Evolutionary conservation across 192 early-diverging fungal genomes (phyloP).

Genomic region (Diversispora epigaea): DNA sequence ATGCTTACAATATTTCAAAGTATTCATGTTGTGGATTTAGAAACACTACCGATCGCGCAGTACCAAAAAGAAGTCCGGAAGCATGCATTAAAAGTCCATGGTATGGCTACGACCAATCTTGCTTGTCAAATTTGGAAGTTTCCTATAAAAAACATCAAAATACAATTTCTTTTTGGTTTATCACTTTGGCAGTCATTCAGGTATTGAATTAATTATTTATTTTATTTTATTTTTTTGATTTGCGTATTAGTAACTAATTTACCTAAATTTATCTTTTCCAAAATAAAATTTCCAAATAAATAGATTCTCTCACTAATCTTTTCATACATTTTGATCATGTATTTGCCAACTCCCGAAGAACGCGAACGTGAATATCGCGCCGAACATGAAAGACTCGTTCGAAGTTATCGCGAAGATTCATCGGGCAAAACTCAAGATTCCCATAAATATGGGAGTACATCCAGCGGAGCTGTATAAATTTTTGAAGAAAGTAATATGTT

Average conservation of each 20-base stretch:
- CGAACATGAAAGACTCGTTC: slow-evolving; percentile 14
- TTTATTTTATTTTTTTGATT: not conserved
- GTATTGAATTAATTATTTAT: not conserved
- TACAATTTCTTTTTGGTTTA: not conserved
- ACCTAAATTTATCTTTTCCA: too few relatives aligned
- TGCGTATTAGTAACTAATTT: not conserved
- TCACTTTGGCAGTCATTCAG: slow-evolving; percentile 9
- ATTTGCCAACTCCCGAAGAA: not conserved
- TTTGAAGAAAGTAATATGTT: too few relatives aligned
- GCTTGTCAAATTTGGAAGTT: slow-evolving; percentile 8
- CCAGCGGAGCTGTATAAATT: too few relatives aligned
- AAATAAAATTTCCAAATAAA: not conserved
- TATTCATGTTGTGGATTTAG: slow-evolving; percentile 53
- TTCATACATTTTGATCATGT: not conserved
- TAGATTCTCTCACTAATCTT: not conserved
- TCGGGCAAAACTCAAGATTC: too few relatives aligned
- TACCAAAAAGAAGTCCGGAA: slow-evolving; percentile 30
- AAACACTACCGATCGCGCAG: slow-evolving; percentile 38
- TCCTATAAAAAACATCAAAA: slow-evolving; percentile 26
- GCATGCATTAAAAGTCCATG: slow-evolving; percentile 30
- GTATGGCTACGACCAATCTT: slow-evolving; percentile 30
- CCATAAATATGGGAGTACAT: too few relatives aligned
- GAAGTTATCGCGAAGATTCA: not conserved
- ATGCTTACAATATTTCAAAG: not conserved
- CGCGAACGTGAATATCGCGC: not conserved